Evolutionary conservation across 305 asterid species (phyloP), one percentile per base, ranked within the genome.

Genomic region (Andrographis paniculata): DNA sequence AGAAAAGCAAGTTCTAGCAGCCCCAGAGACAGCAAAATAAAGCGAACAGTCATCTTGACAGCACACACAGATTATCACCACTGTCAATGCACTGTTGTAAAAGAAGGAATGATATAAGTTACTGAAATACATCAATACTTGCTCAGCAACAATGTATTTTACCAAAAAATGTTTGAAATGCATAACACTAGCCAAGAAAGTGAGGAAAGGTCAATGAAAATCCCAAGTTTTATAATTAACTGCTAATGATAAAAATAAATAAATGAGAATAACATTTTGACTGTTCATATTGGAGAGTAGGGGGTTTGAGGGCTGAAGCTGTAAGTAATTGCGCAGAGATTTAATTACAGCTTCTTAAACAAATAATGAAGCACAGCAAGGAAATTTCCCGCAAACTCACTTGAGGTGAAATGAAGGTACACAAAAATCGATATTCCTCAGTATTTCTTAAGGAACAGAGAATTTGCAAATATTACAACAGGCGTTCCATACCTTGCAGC

Each of bases 51-150:
- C 69, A 79, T 85, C 66, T 60, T 85, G 57, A 79, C 77, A 13
- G 95, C n/a, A n/a, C 95, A 20, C 95, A 85, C 75, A 71, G 94
- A 53, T 57, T 79, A 69, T 85, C 61, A 85, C 95, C 53, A 67
- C 82, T 57, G 73, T 79, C 6, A 82, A 82, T 59, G 88, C 95
- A 52, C 70, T 23, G 74, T 82, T 12, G 87, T 82, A 24, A 76
- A 82, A 59, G 66, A 79, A 17, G 95, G 95, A 50, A 59, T 45
- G 41, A 79, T 85, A 17, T 42, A 74, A 17, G 81, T 77, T 33
- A 59, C 71, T 1, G 93, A 94, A 63, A 67, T 70, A 28, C 95
- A 85, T 52, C 62, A 60, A 14, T 56, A 69, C 56, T 59, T 85
- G 48, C 67, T 79, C 19, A 49, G 30, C 17, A 62, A 65, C 44